Percentiles rank a stretch among this genome's conserved stretches.
These are phyloP conservation scores for Fusarium sp. DNA, from an alignment of 2,329 filamentous ascomycete species.

Conservation along the genomic window DNA sequence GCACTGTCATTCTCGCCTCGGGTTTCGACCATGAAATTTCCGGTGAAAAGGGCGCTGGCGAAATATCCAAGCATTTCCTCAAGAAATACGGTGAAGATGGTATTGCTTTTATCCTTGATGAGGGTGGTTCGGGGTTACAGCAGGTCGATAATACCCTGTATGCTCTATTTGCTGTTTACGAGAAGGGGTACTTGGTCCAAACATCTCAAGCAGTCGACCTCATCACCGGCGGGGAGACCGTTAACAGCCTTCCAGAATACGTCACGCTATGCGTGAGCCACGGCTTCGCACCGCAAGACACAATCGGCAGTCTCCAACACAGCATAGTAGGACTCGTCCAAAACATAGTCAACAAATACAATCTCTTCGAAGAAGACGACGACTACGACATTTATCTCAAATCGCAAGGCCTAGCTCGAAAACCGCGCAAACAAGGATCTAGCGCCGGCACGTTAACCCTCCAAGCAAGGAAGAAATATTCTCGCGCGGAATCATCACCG, in stretches of 20 bases:
- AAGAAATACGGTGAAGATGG: constrained; percentile 64
- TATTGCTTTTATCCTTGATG: constrained; percentile 69
- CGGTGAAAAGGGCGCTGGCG: constrained; percentile 64
- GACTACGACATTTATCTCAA: background rate
- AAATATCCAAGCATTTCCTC: constrained; percentile 61
- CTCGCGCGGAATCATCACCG: background rate
- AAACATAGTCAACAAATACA: background rate
- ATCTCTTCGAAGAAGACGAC: constrained; percentile 10
- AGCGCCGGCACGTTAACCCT: background rate
- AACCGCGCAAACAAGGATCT: background rate
- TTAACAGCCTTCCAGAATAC: constrained; percentile 73
- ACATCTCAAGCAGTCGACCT: constrained; percentile 70
- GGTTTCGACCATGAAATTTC: constrained; percentile 73
- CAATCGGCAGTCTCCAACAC: background rate
- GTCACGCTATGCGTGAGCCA: constrained; percentile 67
- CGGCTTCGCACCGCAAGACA: constrained; percentile 46
- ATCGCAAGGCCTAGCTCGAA: background rate
- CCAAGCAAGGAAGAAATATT: background rate
- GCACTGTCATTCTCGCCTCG: constrained; percentile 68
- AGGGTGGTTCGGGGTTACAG: constrained; percentile 68
- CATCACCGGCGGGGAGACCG: constrained; percentile 70
- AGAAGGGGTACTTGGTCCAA: constrained; percentile 71
- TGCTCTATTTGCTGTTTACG: constrained; percentile 67
- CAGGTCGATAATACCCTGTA: constrained; percentile 58
- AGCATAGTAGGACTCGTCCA: background rate